These are phyloP conservation scores for Trichoderma brevicompactum DNA, from an alignment of 2,329 filamentous ascomycete genomes.

Conservation along the genomic window DNA sequence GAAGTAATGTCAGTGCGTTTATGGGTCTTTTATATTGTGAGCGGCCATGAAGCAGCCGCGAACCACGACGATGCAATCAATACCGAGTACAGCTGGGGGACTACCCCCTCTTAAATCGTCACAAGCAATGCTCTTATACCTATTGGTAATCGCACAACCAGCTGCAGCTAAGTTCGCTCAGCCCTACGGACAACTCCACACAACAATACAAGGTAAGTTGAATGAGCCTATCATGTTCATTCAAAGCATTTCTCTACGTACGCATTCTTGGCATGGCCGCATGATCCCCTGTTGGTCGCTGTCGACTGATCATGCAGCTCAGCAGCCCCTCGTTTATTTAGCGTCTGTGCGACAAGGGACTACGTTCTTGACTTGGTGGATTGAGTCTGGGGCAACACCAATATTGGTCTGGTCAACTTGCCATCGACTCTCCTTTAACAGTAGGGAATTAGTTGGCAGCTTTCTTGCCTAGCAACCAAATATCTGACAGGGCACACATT, in stretches of 20 bases:
- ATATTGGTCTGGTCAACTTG: not conserved
- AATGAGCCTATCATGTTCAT: slow-evolving; percentile 1
- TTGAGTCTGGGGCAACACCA: not conserved
- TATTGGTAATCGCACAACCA: not conserved
- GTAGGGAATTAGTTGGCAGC: too few species aligned
- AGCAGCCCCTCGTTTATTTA: not conserved
- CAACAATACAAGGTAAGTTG: not conserved
- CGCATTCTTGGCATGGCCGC: not conserved
- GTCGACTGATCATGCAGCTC: slow-evolving; percentile 10
- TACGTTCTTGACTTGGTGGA: not conserved
- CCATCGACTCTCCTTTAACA: too few species aligned
- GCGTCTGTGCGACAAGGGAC: not conserved
- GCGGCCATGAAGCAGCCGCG: not conserved
- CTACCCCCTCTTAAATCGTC: not conserved
- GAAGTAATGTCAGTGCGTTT: not conserved
- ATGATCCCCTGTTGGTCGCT: slow-evolving; percentile 1
- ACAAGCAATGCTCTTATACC: not conserved
- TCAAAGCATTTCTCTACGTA: not conserved
- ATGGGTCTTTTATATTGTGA: not conserved
- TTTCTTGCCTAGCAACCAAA: too few species aligned
- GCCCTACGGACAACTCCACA: slow-evolving; percentile 5
- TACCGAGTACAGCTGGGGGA: not conserved
- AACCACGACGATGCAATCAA: not conserved
- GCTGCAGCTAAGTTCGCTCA: not conserved
- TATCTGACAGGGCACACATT: too few species aligned